Conservation (phyloP, 2,329 filamentous ascomycete species). For the Exophiala dermatitidis region DNA sequence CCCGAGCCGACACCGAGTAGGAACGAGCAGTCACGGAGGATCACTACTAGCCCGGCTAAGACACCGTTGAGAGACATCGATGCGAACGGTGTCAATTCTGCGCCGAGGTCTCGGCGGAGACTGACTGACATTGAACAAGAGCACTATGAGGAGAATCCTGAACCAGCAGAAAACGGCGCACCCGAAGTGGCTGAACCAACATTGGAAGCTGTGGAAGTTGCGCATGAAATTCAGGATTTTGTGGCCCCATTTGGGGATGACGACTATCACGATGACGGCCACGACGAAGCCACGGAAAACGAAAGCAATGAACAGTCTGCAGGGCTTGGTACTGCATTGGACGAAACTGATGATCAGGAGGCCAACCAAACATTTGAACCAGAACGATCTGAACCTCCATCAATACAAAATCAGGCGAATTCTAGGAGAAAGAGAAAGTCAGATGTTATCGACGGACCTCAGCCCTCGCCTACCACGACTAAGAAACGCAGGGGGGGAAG, state of each 20-base stretch:
- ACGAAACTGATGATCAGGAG: conserved; percentile 22
- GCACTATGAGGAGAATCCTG: neutral
- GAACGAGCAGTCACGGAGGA: neutral
- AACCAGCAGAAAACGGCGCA: conserved; percentile 7
- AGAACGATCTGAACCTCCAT: conserved; percentile 6
- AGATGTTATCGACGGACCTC: conserved; percentile 17
- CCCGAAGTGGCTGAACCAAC: conserved; percentile 4
- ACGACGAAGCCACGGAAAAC: conserved; percentile 6
- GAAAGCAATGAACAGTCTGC: conserved; percentile 6
- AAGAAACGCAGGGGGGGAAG: conserved; percentile 22
- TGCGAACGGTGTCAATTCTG: conserved; percentile 13
- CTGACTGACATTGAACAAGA: conserved; percentile 6
- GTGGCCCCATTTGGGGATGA: conserved; percentile 9
- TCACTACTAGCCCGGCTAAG: conserved; percentile 12
- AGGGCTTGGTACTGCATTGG: conserved; percentile 12
- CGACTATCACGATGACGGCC: too few species aligned
- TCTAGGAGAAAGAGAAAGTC: conserved; percentile 26
- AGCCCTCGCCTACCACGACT: conserved; percentile 24
- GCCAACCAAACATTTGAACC: conserved; percentile 13
- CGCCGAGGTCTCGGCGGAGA: conserved; percentile 4
- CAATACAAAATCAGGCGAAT: conserved; percentile 20
- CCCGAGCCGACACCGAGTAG: conserved; percentile 13
- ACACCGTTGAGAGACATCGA: conserved; percentile 18
- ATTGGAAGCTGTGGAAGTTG: neutral
- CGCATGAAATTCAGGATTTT: neutral